Evolutionary conservation across 495 filamentous ascomycete genomes (phyloP).

Genomic region (Chaetomium tenue): DNA sequence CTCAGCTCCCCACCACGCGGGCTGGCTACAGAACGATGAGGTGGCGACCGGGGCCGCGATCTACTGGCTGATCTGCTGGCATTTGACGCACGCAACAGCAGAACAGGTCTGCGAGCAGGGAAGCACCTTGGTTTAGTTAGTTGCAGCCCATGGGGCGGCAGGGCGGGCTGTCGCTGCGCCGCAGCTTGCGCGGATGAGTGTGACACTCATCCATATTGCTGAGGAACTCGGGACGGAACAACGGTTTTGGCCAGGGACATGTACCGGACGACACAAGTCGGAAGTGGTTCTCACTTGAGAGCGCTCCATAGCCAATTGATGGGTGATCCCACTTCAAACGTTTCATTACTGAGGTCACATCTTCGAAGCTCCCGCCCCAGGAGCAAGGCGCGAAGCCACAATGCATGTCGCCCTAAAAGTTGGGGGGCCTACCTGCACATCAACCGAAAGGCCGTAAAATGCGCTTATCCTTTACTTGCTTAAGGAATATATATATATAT

Average conservation of each 20-base stretch:
- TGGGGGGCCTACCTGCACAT: no score
- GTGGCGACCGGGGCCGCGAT: conserved; percentile 9
- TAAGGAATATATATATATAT: no score
- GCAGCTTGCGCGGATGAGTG: conserved; percentile 8
- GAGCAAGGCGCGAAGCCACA: neutral
- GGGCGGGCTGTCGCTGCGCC: conserved; percentile 6
- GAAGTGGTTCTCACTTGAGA: neutral
- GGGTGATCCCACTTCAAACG: neutral
- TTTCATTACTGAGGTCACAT: neutral
- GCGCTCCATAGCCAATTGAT: neutral
- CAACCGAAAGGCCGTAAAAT: no score
- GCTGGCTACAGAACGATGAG: neutral
- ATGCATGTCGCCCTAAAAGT: neutral
- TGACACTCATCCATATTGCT: conserved; percentile 7
- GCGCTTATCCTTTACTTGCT: no score
- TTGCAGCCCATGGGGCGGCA: neutral
- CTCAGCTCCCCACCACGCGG: neutral
- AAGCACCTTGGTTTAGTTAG: neutral
- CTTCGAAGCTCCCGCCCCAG: neutral
- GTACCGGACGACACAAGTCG: no score
- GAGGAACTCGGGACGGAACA: conserved; percentile 6
- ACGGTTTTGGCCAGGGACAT: neutral
- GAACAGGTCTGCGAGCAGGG: neutral
- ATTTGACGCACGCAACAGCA: neutral
- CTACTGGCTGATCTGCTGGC: conserved; percentile 8